A percentile compares a stretch with the other conserved stretches of the same genome.
These are phyloP conservation scores for Biscogniauxia mediterranea DNA, from an alignment of 2,329 filamentous ascomycete genomes.

Conservation along the genomic window DNA sequence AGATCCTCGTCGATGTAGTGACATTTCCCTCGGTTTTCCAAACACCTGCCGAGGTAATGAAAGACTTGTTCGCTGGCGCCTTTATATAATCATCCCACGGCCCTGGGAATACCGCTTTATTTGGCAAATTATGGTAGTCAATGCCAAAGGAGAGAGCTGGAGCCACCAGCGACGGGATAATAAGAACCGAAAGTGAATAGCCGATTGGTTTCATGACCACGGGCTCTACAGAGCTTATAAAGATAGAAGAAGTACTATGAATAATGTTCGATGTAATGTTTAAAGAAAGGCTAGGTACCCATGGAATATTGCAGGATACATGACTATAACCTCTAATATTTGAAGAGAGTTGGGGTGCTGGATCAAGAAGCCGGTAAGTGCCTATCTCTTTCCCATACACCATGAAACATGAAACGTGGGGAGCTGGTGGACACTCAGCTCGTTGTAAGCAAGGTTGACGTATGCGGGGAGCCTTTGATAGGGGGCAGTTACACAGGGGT, in stretches of 20 bases:
- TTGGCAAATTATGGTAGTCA: conserved; percentile 28
- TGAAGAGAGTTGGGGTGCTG: too few species aligned
- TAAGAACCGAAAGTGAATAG: background rate
- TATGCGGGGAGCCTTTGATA: background rate
- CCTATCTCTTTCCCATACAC: too few species aligned
- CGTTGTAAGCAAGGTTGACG: background rate
- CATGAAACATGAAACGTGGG: background rate
- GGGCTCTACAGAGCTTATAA: background rate
- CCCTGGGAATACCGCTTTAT: conserved; percentile 36
- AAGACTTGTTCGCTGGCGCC: conserved; percentile 35
- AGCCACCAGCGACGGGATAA: background rate
- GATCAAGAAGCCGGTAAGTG: too few species aligned
- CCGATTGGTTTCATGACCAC: background rate
- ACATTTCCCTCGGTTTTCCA: conserved; percentile 36
- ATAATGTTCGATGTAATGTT: background rate
- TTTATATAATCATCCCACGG: conserved; percentile 40
- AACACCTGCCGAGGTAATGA: conserved; percentile 34
- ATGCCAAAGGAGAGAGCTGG: conserved; percentile 4
- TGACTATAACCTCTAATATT: too few species aligned
- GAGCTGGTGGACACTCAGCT: background rate
- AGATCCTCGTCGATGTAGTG: conserved; percentile 16
- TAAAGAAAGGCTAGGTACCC: background rate
- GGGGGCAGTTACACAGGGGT: background rate
- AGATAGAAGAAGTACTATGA: background rate
- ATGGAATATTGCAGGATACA: background rate